Evolutionary conservation across 768 basidiomycete species (phyloP), one percentile per base, ranked within the genome.

Genomic region (Termitomyces sp.): DNA sequence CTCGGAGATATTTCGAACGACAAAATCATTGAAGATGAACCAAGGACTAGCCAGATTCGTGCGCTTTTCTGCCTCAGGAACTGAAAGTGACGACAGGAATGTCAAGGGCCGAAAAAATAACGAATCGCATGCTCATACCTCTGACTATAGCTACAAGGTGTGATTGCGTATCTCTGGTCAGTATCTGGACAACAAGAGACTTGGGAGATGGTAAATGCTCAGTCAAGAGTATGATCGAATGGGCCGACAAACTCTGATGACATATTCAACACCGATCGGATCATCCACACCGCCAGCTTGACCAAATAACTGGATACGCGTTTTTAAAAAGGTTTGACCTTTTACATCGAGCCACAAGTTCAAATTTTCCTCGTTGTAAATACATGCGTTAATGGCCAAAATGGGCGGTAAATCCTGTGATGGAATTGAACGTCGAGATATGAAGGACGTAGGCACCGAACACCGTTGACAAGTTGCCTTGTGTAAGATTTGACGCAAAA

Each of bases 11-110:
- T 91, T 90, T 49, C 79, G 78, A 13, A 99, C 97, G 1, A 86
- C 79, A 66, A 99, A 99, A 67, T 99, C 97, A 66, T 99, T 99
- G 84, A 98, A 98, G 55, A 98, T 71, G 65, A 88, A 88, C 97
- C 97, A 99, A 1, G 85, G 83, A 54, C 83, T 85, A 20, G 62
- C 63, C 16, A 66, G 56, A 53, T 76, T 71, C 1, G 67, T 57
- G 12, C 74, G 66, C 8, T 66, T 70, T 65, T 87, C 85, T 1
- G 82, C 82, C 57, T 87, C 85, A 0, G 90, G 90, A 40, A 94
- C 91, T 43, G 53, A 28, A 28, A 45, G 52, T 35, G 51, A 45
- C 42, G 35, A 43, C 36, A 51, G 16, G 4, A 36, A 28, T 52
- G 26, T 38, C 16, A 36, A 5, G 42, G 20, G 14, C 33, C 12